Evolutionary conservation across 2,329 filamentous ascomycete species (phyloP).

Genomic region (Sarocladium brachiariae): DNA sequence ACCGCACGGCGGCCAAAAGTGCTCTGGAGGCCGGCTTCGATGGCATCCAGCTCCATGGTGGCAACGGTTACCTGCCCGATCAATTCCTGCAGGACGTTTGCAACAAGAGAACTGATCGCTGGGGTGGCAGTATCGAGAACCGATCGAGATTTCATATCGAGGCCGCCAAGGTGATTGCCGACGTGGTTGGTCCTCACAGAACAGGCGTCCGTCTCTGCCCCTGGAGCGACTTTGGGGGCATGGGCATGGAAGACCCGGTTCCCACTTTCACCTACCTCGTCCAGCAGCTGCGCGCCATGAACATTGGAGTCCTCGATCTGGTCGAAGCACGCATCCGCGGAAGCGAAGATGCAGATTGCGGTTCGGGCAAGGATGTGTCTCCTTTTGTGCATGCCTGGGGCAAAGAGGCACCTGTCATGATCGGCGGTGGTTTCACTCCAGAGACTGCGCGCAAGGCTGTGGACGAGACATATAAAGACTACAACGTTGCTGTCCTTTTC

Average conservation of each 20-base stretch:
- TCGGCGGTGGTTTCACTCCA: slow-evolving; percentile 20
- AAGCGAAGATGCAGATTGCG: slow-evolving; percentile 25
- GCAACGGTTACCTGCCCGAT: slow-evolving; percentile 52
- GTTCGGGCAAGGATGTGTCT: slow-evolving; percentile 10
- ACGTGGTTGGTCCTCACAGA: slow-evolving; percentile 36
- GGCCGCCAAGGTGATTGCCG: slow-evolving; percentile 30
- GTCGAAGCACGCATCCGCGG: slow-evolving; percentile 45
- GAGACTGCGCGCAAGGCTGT: slow-evolving; percentile 13
- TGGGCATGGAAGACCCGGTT: slow-evolving; percentile 47
- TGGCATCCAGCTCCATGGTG: slow-evolving; percentile 53
- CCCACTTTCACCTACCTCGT: slow-evolving; percentile 52
- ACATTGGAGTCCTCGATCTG: slow-evolving; percentile 50
- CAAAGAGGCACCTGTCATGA: slow-evolving; percentile 17
- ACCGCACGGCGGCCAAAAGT: slow-evolving; percentile 42
- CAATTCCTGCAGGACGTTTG: slow-evolving; percentile 48
- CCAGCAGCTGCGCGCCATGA: slow-evolving; percentile 41
- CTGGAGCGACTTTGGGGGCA: slow-evolving; percentile 49
- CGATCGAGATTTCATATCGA: slow-evolving; percentile 39
- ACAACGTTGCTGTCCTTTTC: slow-evolving; percentile 17
- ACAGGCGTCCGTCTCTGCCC: slow-evolving; percentile 47
- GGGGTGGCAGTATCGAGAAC: slow-evolving; percentile 44
- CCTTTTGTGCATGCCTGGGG: slow-evolving; percentile 19
- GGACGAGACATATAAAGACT: slow-evolving; percentile 12
- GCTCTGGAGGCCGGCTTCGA: slow-evolving; percentile 59
- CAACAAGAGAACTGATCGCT: slow-evolving; percentile 42